Base-by-base conservation (phyloP, 1,139 yeast species). In the Candida gigantensis region DNA sequence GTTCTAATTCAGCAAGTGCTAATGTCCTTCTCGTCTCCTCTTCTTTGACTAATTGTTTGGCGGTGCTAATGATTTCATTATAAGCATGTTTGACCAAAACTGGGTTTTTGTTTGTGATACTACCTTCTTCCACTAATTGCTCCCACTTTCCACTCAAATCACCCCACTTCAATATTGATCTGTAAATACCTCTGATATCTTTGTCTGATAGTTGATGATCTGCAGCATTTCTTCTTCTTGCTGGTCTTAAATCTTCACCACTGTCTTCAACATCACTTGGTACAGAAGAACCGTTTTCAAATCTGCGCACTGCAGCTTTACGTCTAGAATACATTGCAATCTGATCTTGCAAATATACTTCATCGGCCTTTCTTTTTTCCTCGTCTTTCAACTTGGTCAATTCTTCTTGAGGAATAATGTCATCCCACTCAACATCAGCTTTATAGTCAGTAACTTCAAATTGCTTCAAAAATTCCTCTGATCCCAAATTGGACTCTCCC, bases 381-480 rank as follows among this genome's bases (percentile, higher is more conserved):
- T 89, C 96, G 45, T 86, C 96, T 58, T 94, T 92, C 53, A 94
- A 74, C 57, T 86, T 86, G 40, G 80, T 77, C 44, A 94, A 72
- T 60, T 94, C 98, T 35, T 88, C 96, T 47, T 88, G 94, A 1
- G 99, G 99, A 52, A 94, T 94, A 51, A 94, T 94, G 59, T 94
- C 99, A 65, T 94, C 98, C 99, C 99, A 94, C 49, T 89, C 95
- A 42, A 92, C 89, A 59, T 94, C 97, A 0, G 98, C 97, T 62
- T 94, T 94, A 62, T 90, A 94, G 60, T 94, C 98, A 1, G 98
- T 94, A 38, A 94, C 98, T 62, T 94, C 98, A 60, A 94, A 94
- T 62, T 94, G 99, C 54, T 81, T 88, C 64, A 94, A 75, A 57
- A 94, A 94, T 62, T 94, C 99, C 61, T 94, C 99, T 35, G 98